Evolutionary conservation across 2,329 filamentous ascomycete species (phyloP).

Genomic region (Xylaria sp.): DNA sequence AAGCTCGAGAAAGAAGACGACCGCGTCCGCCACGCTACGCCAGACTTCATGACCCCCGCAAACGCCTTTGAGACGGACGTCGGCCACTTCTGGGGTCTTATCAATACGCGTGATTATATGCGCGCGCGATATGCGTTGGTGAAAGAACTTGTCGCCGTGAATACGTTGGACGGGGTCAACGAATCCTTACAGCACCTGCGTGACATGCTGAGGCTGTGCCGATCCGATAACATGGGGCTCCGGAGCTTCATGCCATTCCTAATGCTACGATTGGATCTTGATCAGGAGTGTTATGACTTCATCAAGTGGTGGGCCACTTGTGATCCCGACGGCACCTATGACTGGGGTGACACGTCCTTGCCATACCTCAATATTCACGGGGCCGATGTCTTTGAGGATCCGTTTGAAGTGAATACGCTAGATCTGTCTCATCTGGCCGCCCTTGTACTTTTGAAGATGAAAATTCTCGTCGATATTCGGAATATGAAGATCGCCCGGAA

Average conservation of each 20-base stretch:
- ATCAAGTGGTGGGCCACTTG: constrained; percentile 33
- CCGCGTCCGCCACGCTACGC: constrained; percentile 31
- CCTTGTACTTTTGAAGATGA: constrained; percentile 26
- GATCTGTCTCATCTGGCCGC: constrained; percentile 15
- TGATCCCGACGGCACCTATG: constrained; percentile 26
- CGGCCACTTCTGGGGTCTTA: constrained; percentile 40
- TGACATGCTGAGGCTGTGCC: constrained; percentile 42
- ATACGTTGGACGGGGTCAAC: constrained; percentile 34
- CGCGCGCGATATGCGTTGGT: constrained; percentile 32
- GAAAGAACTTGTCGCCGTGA: constrained; percentile 32
- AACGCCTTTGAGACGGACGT: constrained; percentile 36
- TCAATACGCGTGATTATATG: constrained; percentile 43
- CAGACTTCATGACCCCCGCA: constrained; percentile 26
- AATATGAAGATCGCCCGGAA: constrained; percentile 24
- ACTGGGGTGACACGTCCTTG: constrained; percentile 32
- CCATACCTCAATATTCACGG: constrained; percentile 25
- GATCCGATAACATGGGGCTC: constrained; percentile 42
- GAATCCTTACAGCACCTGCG: constrained; percentile 36
- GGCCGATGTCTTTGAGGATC: constrained; percentile 23
- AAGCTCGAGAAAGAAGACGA: constrained; percentile 35
- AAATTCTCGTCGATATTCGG: constrained; percentile 28
- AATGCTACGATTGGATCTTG: constrained; percentile 41
- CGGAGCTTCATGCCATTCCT: constrained; percentile 38
- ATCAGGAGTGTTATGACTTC: constrained; percentile 48
- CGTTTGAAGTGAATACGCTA: neutral